phyloP scores from a whole-genome alignment of 495 filamentous ascomycete species.

The Podospora bellae-mahoneyi region DNA sequence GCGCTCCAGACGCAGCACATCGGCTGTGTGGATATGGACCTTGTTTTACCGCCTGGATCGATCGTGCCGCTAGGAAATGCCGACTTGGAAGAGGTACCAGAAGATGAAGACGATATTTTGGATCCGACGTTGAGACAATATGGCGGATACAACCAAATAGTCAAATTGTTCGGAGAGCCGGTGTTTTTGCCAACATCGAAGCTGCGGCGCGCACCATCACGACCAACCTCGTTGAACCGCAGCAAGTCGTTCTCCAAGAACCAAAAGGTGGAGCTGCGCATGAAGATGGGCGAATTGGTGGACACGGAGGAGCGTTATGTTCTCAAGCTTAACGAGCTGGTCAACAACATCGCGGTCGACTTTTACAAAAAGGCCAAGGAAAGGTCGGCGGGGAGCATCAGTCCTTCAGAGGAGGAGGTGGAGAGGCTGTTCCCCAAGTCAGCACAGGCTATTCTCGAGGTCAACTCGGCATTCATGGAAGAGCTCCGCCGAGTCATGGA shows the following conservation, averaged over 20 bases:
- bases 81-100: conserved; percentile 51
- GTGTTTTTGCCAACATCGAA: conserved; percentile 86
- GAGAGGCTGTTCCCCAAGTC: conserved; percentile 76
- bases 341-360: conserved; percentile 69
- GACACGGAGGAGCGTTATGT: conserved; percentile 96
- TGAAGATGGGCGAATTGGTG: conserved; percentile 86
- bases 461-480: conserved; percentile 74
- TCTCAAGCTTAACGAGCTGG: conserved; percentile 73
- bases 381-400: conserved; percentile 58
- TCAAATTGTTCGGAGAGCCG: conserved; percentile 74
- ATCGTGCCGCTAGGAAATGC: conserved; percentile 57
- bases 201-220: conserved; percentile 81
- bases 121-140: conserved; percentile 63
- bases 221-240: conserved; percentile 70
- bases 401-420: conserved; percentile 67
- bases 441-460: conserved; percentile 68
- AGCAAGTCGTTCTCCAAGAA: conserved; percentile 69
- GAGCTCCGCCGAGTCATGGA: conserved; percentile 73
- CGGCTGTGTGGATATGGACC: conserved; percentile 82
- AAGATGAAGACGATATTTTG: conserved; percentile 58
- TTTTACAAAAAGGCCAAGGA: conserved; percentile 64
- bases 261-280: conserved; percentile 77
- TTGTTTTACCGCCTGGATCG: conserved; percentile 72
- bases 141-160: conserved; percentile 66
- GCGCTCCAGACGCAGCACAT: conserved; percentile 74